Evolutionary conservation across 179 eudicot species (phyloP), one percentile per base, ranked within the genome.

Genomic region (Corrigiola litoralis): DNA sequence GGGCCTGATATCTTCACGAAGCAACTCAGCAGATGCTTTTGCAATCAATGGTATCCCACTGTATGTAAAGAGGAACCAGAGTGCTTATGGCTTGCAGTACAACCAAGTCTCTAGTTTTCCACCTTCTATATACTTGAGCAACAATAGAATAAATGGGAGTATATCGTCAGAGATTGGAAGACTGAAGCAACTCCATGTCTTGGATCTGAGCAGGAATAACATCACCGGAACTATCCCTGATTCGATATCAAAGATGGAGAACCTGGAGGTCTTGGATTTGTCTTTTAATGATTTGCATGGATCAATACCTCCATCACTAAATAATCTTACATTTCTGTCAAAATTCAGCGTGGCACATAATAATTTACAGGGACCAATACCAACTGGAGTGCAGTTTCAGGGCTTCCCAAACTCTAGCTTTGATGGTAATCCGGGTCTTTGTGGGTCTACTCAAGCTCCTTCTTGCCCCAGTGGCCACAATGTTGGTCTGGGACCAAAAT

Each of bases 71-170:
- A 71, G 98, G 67, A 92, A 92, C 69, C 82, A 82, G 64, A 89
- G 88, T 67, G 81, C 81, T 40, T 79, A 61, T 20, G 90, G 95
- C 38, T 75, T 89, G 65, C 95, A 76, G 71, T 92, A 92, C 71
- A 92, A 87, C 75, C 95, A 92, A 61, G 84, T 81, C 59, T 84
- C 90, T 4, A 92, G 90, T 64, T 89, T 92, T 34, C 98, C 98
- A 25, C 98, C 98, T 18, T 84, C 98, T 7, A 75, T 92, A 17
- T 75, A 45, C 53, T 65, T 92, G 79, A 83, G 87, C 78, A 79
- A 82, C 63, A 92, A 92, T 69, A 72, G 56, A 47, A 18, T 92
- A 41, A 85, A 75, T 29, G 97, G 98, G 48, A 67, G 82, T 1
- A 92, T 92, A 65, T 72, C 78, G 62, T 70, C 84, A 0, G 89